These are phyloP conservation scores for Eucalyptus polyanthemos DNA, from an alignment of 345 rosid species.

Conservation along the genomic window DNA sequence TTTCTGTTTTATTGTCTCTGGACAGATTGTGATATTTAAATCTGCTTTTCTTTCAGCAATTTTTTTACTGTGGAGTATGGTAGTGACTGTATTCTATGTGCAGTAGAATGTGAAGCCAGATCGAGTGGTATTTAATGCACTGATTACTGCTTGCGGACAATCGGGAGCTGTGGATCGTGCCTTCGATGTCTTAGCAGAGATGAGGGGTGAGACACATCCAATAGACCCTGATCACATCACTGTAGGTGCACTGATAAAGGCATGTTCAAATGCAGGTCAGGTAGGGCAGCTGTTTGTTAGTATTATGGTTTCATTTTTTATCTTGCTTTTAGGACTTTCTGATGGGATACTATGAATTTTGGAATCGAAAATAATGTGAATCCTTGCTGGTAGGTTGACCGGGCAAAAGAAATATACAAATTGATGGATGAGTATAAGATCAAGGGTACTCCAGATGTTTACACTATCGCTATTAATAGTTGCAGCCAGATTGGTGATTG, in stretches of 20 bases:
- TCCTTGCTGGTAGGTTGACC: slow-evolving; percentile 48
- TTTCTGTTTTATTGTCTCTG: not conserved
- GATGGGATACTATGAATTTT: not conserved
- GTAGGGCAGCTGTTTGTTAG: slow-evolving; percentile 15
- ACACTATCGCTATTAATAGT: slow-evolving; percentile 73
- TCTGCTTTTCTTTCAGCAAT: not conserved
- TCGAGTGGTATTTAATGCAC: slow-evolving; percentile 96
- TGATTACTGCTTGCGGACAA: slow-evolving; percentile 93
- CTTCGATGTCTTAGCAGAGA: slow-evolving; percentile 94
- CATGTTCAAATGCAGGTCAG: slow-evolving; percentile 85
- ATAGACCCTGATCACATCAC: slow-evolving; percentile 95
- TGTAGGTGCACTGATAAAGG: slow-evolving; percentile 80
- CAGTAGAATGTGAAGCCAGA: slow-evolving; percentile 99
- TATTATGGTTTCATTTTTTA: not conserved
- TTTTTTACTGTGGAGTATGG: not conserved
- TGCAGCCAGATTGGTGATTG: slow-evolving; percentile 86
- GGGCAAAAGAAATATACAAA: slow-evolving; percentile 69
- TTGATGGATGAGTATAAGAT: slow-evolving; percentile 63
- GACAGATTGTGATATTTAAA: not conserved
- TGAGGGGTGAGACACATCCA: slow-evolving; percentile 75
- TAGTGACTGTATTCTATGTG: slow-evolving; percentile 38
- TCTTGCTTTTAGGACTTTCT: not conserved
- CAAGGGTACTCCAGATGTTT: slow-evolving; percentile 89
- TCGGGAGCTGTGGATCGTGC: slow-evolving; percentile 98
- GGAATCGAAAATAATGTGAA: not conserved